A percentile compares a stretch with the other conserved stretches of the same genome.
Conservation (phyloP, 2,329 filamentous ascomycete species). For the Claviceps sorghi region DNA sequence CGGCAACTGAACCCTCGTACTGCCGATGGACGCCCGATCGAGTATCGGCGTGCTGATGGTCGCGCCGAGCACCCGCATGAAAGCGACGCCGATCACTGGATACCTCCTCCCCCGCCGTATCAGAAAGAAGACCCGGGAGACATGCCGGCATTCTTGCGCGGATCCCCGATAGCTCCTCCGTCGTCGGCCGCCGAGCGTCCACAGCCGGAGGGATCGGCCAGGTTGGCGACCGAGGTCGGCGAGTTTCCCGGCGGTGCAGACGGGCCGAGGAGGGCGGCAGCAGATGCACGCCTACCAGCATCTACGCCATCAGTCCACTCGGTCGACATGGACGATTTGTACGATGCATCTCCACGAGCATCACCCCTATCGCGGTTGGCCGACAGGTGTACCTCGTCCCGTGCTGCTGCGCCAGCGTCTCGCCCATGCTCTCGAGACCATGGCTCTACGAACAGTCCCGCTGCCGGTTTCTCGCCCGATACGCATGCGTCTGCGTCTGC, state of each 20-base stretch:
- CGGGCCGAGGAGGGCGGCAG: slow-evolving; percentile 8
- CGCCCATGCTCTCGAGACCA: slow-evolving; percentile 8
- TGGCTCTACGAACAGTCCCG: not conserved
- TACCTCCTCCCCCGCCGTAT: slow-evolving; percentile 72
- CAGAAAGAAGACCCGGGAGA: slow-evolving; percentile 47
- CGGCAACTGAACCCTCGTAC: slow-evolving; percentile 49
- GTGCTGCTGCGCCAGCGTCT: slow-evolving; percentile 3
- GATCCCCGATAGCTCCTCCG: slow-evolving; percentile 28
- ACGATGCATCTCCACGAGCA: slow-evolving; percentile 32
- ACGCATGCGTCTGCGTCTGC: not conserved
- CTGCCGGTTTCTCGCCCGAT: not conserved
- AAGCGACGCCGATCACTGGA: slow-evolving; percentile 80
- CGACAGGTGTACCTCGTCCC: not conserved
- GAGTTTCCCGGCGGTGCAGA: slow-evolving; percentile 20
- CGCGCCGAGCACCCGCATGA: slow-evolving; percentile 65
- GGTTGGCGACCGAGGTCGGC: slow-evolving; percentile 10
- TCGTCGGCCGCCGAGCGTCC: slow-evolving; percentile 11
- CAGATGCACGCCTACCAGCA: slow-evolving; percentile 15
- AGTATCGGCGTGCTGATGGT: slow-evolving; percentile 56
- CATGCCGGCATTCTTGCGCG: slow-evolving; percentile 40
- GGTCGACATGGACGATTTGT: slow-evolving; percentile 22
- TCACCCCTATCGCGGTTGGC: slow-evolving; percentile 16
- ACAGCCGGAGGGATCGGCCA: slow-evolving; percentile 8
- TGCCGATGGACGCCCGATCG: slow-evolving; percentile 36
- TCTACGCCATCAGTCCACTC: slow-evolving; percentile 17